Base-by-base conservation (phyloP, 139 green algal genomes). In the Raphidocelis subcapitata region DNA sequence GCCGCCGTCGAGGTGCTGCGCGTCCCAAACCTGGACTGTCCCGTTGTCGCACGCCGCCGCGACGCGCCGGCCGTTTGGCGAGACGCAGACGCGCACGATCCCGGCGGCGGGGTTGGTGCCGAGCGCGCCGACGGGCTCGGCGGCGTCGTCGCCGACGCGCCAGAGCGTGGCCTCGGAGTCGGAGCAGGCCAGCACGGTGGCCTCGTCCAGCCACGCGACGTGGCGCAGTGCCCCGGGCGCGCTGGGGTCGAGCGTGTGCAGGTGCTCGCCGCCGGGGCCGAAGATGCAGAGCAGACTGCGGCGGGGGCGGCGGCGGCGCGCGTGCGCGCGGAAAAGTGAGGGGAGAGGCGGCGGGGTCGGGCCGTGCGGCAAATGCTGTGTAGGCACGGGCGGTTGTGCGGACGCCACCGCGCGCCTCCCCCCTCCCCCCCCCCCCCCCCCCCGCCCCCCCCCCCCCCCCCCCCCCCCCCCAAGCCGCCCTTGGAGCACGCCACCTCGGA, bases 261-360 rank as follows among this genome's bases (percentile, higher is more conserved):
- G 64, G 62, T 82, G 81, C 41, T 82, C 73, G 20, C 81, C 81
- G 1, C 78, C 81, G 0, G 75, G 49, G 2, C 77, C 81, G 51
- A 84, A 87, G 10, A 87, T 72, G 56, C 78, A 85, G n/a, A 87
- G 64, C 14, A 36, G 74, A 70, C 80, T 85, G 64, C 1, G 28
- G 3, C 5, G 31, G 29, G 29, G 23, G 62, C 35, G 5, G 37
- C 33, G 62, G 62, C 36, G 12, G 18, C 10, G 37, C 12, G 33
- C 26, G n/a, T 23, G 29, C n/a, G n/a, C n/a, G n/a, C n/a, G n/a
- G n/a, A n/a, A n/a, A n/a, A n/a, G n/a, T n/a, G n/a, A n/a, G n/a
- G n/a, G n/a, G n/a, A n/a, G n/a, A n/a, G n/a, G n/a, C n/a, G n/a
- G n/a, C n/a, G n/a, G n/a, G n/a, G n/a, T n/a, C n/a, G n/a, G n/a